Conservation (phyloP, 2,329 filamentous ascomycete genomes). For the Trichoderma pleuroti region DNA sequence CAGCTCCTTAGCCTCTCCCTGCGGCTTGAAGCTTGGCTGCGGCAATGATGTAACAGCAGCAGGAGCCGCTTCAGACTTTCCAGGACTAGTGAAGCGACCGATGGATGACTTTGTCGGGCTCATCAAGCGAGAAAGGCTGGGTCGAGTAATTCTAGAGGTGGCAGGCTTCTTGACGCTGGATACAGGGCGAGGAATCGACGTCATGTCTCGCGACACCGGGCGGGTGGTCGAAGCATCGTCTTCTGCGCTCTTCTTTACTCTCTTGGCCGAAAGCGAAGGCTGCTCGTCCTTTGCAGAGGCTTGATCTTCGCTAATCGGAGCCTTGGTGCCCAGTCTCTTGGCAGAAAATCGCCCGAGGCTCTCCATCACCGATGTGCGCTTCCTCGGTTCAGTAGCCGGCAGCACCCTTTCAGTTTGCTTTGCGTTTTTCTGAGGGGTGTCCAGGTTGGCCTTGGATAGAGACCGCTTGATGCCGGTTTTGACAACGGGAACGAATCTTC, state of each 20-base stretch:
- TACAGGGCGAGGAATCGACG: conserved; percentile 49
- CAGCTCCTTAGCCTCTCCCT: conserved; percentile 17
- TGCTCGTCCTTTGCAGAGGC: conserved; percentile 8
- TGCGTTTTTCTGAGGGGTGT: conserved; percentile 39
- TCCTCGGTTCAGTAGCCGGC: conserved; percentile 36
- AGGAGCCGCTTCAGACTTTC: conserved; percentile 31
- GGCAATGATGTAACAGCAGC: conserved; percentile 43
- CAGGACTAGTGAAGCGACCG: conserved; percentile 43
- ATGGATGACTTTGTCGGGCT: conserved; percentile 78
- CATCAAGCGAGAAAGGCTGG: conserved; percentile 56
- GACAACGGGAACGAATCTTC: conserved; percentile 48
- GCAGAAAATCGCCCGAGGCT: conserved; percentile 31
- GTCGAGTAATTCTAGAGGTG: conserved; percentile 41
- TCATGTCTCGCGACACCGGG: conserved; percentile 52
- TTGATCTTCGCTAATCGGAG: conserved; percentile 21
- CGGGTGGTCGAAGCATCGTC: conserved; percentile 68
- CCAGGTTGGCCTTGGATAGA: conserved; percentile 45
- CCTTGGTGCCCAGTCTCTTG: conserved; percentile 27
- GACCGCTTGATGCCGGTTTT: conserved; percentile 37
- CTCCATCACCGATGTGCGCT: conserved; percentile 33
- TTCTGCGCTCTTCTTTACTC: conserved; percentile 61
- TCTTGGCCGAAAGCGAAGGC: conserved; percentile 55
- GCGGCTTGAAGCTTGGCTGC: conserved; percentile 38
- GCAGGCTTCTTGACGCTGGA: conserved; percentile 24
- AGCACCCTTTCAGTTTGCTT: conserved; percentile 60